phyloP scores from a whole-genome alignment of 208 protist genomes.

The Tritrichomonas foetus region DNA sequence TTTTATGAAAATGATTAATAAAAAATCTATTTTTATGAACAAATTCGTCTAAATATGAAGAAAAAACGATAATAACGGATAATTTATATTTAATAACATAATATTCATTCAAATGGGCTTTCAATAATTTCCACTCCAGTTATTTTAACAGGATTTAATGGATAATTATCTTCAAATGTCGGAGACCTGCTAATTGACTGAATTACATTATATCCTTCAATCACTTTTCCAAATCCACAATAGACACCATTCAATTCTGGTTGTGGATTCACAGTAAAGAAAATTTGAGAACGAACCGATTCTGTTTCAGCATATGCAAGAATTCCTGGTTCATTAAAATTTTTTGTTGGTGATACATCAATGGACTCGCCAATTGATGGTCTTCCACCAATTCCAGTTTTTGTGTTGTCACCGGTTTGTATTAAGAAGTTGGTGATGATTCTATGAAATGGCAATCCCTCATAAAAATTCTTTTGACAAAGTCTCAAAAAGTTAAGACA shows the following conservation, averaged over 20 bases:
- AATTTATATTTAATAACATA: too few species aligned
- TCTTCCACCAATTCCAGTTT: neutral
- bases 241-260: neutral
- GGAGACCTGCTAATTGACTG: neutral
- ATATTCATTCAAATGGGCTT: neutral
- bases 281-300: neutral
- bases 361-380: neutral
- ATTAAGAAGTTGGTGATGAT: slow-evolving; percentile 49
- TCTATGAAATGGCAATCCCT: slow-evolving; percentile 49
- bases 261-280: neutral
- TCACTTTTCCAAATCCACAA: slow-evolving; percentile 9
- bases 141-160: neutral
- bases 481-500: slow-evolving; percentile 49
- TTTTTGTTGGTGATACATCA: neutral
- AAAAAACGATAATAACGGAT: too few species aligned
- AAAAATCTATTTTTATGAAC: too few species aligned
- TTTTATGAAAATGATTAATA: too few species aligned
- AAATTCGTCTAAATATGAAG: too few species aligned
- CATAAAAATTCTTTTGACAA: slow-evolving; percentile 44
- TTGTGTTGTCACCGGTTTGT: slow-evolving; percentile 42
- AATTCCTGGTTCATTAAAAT: neutral
- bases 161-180: neutral
- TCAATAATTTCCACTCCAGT: neutral
- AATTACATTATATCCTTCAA: neutral
- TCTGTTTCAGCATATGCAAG: slow-evolving; percentile 3